Percentiles rank a stretch among this genome's conserved stretches.
phyloP scores from a whole-genome alignment of 2,329 filamentous ascomycete genomes.

The Bipolaris bicolor region DNA sequence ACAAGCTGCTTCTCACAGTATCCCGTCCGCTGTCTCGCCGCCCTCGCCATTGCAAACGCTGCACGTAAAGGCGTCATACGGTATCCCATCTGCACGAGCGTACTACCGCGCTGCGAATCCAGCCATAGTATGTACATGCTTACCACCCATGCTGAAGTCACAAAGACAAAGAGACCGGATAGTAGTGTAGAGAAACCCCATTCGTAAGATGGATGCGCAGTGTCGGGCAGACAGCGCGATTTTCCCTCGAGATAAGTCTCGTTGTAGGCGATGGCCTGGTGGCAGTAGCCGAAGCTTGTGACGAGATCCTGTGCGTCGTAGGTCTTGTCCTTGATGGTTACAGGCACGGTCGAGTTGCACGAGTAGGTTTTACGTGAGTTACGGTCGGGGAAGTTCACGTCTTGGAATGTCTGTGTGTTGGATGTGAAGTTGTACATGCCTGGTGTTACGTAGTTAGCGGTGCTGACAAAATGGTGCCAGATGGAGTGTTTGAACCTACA shows the following conservation, averaged over 20 bases:
- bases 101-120: conserved; percentile 38
- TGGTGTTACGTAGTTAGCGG: background rate
- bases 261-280: conserved; percentile 24
- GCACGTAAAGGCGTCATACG: conserved; percentile 42
- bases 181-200: conserved; percentile 50
- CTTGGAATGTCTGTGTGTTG: conserved; percentile 16
- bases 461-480: too few relatives aligned
- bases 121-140: conserved; percentile 47
- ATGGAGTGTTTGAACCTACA: too few relatives aligned
- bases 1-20: conserved; percentile 27
- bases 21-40: conserved; percentile 32
- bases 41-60: conserved; percentile 36
- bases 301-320: conserved; percentile 25
- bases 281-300: conserved; percentile 23
- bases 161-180: conserved; percentile 38
- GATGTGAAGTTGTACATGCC: conserved; percentile 17
- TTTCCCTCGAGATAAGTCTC: conserved; percentile 9
- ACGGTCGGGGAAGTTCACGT: background rate
- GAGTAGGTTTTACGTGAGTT: background rate
- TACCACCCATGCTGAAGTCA: conserved; percentile 39
- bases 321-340: conserved; percentile 18
- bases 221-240: conserved; percentile 39
- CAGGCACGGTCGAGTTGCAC: conserved; percentile 24
- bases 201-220: conserved; percentile 33
- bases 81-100: conserved; percentile 36